phyloP scores from a whole-genome alignment of 2,329 filamentous ascomycete species.

The Fusarium sp. region DNA sequence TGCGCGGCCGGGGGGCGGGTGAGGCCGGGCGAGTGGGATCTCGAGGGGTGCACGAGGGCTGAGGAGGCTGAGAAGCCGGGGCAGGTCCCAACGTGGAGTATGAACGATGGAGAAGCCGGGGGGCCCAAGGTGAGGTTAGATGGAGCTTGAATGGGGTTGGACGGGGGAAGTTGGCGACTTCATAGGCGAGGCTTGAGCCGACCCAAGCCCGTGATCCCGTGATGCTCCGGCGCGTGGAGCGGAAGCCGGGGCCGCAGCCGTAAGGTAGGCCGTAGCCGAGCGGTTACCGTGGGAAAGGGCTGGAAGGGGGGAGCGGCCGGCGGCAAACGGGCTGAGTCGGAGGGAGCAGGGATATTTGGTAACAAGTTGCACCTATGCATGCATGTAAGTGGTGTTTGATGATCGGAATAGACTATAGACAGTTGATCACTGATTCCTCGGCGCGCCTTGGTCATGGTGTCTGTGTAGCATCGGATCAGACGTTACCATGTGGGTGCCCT shows the following conservation, averaged over 20 bases:
- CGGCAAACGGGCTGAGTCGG: conserved; percentile 41
- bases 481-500: conserved; percentile 5
- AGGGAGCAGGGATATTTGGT: conserved; percentile 35
- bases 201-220: conserved; percentile 44
- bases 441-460: conserved; percentile 4
- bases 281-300: conserved; percentile 36
- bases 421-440: conserved; percentile 1
- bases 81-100: conserved; percentile 31
- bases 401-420: conserved; percentile 7
- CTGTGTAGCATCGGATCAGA: conserved; percentile 20
- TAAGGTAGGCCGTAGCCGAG: conserved; percentile 34
- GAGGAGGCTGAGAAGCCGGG: conserved; percentile 43
- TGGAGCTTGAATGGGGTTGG: conserved; percentile 33
- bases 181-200: conserved; percentile 39
- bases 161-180: conserved; percentile 26
- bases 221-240: conserved; percentile 44
- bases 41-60: conserved; percentile 12
- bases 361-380: conserved; percentile 10
- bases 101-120: conserved; percentile 33
- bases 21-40: conserved; percentile 40
- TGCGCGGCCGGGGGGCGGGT: conserved; percentile 39
- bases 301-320: conserved; percentile 15
- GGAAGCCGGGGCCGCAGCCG: conserved; percentile 36
- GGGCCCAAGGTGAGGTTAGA: conserved; percentile 5
- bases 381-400: conserved; percentile 21